Conservation (phyloP, 179 eudicot genomes). For the Pouteria campechiana region DNA sequence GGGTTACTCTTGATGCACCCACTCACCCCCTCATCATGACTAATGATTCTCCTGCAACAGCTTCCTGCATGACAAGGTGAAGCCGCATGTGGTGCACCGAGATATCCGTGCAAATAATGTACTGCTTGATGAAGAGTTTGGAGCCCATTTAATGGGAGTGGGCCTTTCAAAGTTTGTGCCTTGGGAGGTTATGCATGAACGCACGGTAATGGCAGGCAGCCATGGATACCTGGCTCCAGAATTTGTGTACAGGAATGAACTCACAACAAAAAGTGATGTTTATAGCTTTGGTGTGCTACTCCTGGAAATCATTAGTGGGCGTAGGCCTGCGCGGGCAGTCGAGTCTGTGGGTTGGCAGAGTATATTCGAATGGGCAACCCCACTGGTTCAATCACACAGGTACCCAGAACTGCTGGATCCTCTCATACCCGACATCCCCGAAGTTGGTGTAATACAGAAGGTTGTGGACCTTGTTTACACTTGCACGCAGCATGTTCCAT, state of each 20-base stretch:
- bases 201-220: constrained; percentile 85
- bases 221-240: constrained; percentile 91
- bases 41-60: too few relatives aligned
- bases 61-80: constrained; percentile 89
- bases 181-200: constrained; percentile 91
- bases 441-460: constrained; percentile 71
- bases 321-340: constrained; percentile 84
- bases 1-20: too few relatives aligned
- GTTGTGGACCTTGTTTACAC: constrained; percentile 90
- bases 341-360: constrained; percentile 88
- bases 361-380: constrained; percentile 95
- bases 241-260: constrained; percentile 81
- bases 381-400: constrained; percentile 65
- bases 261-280: constrained; percentile 88
- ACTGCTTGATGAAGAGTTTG: constrained; percentile 79
- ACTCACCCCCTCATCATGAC: too few relatives aligned
- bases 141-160: constrained; percentile 81
- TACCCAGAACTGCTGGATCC: constrained; percentile 78
- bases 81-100: constrained; percentile 91
- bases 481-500: constrained; percentile 86
- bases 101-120: constrained; percentile 90
- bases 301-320: constrained; percentile 82
- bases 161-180: constrained; percentile 91
- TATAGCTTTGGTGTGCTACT: constrained; percentile 90
- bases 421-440: constrained; percentile 52